These are phyloP conservation scores for Colletotrichum paranaense DNA, from an alignment of 2,329 filamentous ascomycete genomes.

Conservation along the genomic window DNA sequence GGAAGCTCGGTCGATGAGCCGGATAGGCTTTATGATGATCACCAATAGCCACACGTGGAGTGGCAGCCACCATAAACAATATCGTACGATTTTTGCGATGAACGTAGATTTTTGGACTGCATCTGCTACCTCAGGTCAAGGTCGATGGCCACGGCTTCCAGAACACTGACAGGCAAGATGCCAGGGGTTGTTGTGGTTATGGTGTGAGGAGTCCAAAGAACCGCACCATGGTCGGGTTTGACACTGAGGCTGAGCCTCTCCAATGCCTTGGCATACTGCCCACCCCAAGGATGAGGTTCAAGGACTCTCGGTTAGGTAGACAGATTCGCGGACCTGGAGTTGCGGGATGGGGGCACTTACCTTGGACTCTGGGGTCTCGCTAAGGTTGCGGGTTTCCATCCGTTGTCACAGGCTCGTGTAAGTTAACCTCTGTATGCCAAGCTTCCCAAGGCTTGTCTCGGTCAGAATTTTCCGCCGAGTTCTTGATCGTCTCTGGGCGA, in stretches of 20 bases:
- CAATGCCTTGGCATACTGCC: slow-evolving; percentile 23
- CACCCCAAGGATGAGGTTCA: slow-evolving; percentile 5
- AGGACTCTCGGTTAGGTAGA: not conserved
- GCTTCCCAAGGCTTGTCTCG: slow-evolving; percentile 30
- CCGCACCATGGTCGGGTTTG: slow-evolving; percentile 21
- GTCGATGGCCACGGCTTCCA: slow-evolving; percentile 16
- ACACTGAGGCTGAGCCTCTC: slow-evolving; percentile 26
- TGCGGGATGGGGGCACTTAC: not conserved
- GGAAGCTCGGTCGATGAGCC: slow-evolving; percentile 19
- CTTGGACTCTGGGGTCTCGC: slow-evolving; percentile 5
- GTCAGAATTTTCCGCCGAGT: slow-evolving; percentile 25
- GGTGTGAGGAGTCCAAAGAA: slow-evolving; percentile 17
- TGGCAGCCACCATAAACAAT: slow-evolving; percentile 26
- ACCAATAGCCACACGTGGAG: slow-evolving; percentile 27
- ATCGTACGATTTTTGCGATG: slow-evolving; percentile 37
- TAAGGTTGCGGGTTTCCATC: slow-evolving; percentile 22
- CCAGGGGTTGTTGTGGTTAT: slow-evolving; percentile 3
- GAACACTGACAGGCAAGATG: slow-evolving; percentile 4
- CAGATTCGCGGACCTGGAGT: slow-evolving; percentile 9
- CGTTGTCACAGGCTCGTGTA: slow-evolving; percentile 10
- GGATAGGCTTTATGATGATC: slow-evolving; percentile 29
- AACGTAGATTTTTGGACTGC: slow-evolving; percentile 19
- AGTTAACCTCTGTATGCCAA: slow-evolving; percentile 29
- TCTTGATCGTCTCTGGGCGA: slow-evolving; percentile 21
- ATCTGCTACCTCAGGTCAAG: not conserved